Percentiles rank a stretch among this genome's conserved stretches.
Evolutionary conservation across 2,329 filamentous ascomycete genomes (phyloP).

Genomic region (Eurotiales sp.): DNA sequence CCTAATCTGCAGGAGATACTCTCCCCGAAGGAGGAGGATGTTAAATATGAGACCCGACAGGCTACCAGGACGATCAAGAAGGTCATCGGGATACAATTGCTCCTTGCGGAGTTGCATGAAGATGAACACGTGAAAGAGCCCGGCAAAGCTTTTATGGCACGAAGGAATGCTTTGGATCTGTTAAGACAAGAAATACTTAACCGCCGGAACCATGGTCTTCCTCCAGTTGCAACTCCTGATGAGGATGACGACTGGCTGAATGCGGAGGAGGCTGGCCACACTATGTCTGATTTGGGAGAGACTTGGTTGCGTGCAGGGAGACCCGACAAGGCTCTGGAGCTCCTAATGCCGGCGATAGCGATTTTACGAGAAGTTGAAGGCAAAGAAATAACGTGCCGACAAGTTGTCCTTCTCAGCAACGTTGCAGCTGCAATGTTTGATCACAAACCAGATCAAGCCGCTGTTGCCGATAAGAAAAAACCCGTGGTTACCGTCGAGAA

Average conservation of each 20-base stretch:
- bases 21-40: not conserved
- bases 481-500: slow-evolving; percentile 56
- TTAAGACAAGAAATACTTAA: slow-evolving; percentile 69
- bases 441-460: slow-evolving; percentile 19
- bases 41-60: not conserved
- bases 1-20: slow-evolving; percentile 12
- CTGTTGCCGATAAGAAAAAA: slow-evolving; percentile 52
- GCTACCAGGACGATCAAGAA: slow-evolving; percentile 65
- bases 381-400: slow-evolving; percentile 62
- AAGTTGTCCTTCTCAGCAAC: slow-evolving; percentile 66
- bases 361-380: slow-evolving; percentile 53
- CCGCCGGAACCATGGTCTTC: slow-evolving; percentile 63
- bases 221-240: slow-evolving; percentile 55
- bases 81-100: slow-evolving; percentile 71
- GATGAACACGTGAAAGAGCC: slow-evolving; percentile 70
- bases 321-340: slow-evolving; percentile 76
- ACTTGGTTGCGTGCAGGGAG: slow-evolving; percentile 71
- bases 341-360: slow-evolving; percentile 80
- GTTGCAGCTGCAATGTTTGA: slow-evolving; percentile 47
- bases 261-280: slow-evolving; percentile 34
- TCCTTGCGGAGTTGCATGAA: slow-evolving; percentile 79
- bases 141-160: slow-evolving; percentile 68
- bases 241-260: slow-evolving; percentile 36
- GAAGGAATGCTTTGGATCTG: slow-evolving; percentile 79
- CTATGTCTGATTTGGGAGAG: slow-evolving; percentile 61